Evolutionary conservation across 2,329 filamentous ascomycete genomes (phyloP).

Genomic region (Penicillium sclerotiorum): DNA sequence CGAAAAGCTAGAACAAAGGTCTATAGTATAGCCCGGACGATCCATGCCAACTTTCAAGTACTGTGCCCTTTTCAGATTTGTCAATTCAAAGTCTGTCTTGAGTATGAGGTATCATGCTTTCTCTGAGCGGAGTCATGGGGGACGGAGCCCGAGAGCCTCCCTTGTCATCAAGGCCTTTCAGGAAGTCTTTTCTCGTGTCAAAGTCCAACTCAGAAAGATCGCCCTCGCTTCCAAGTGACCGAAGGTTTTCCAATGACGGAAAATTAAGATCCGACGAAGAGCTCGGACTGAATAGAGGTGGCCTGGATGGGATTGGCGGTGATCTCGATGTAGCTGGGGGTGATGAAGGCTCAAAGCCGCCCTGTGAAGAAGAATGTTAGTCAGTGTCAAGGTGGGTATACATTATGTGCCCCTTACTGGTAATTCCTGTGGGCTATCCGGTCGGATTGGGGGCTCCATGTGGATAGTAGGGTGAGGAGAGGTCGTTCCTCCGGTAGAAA

Average conservation of each 20-base stretch:
- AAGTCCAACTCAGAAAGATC: not conserved
- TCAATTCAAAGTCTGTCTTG: too few relatives aligned
- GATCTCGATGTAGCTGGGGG: not conserved
- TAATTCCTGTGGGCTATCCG: slow-evolving; percentile 1
- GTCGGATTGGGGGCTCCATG: not conserved
- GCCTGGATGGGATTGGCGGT: not conserved
- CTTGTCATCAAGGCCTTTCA: not conserved
- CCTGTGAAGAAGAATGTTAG: not conserved
- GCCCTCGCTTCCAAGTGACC: not conserved
- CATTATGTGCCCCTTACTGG: not conserved
- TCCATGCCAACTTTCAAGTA: too few relatives aligned
- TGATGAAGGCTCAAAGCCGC: not conserved
- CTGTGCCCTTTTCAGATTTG: too few relatives aligned
- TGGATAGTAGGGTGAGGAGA: too few relatives aligned
- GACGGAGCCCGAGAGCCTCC: not conserved
- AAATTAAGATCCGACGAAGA: not conserved
- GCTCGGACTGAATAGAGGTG: not conserved
- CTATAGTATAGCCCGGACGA: too few relatives aligned
- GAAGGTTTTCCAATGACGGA: not conserved
- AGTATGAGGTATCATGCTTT: not conserved
- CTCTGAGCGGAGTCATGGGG: not conserved
- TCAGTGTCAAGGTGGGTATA: not conserved
- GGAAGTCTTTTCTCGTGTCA: not conserved
- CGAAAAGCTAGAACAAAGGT: too few relatives aligned
- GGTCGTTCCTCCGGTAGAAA: not conserved